phyloP scores from a whole-genome alignment of 495 filamentous ascomycete species.

The Neurospora sp. region DNA sequence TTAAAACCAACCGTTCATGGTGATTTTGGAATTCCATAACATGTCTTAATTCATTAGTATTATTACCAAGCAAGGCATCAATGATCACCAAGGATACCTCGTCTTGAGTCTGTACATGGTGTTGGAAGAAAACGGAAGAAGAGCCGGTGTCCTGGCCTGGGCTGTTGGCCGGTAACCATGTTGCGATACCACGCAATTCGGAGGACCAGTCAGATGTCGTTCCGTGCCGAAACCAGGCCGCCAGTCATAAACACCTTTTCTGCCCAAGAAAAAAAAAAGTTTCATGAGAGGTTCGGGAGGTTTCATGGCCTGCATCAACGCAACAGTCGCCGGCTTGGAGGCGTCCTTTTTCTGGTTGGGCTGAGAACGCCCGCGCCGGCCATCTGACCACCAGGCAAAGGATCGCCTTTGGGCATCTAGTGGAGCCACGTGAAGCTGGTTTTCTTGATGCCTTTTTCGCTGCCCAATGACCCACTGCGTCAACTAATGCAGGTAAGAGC shows the following conservation, averaged over 20 bases:
- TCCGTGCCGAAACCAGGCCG: slow-evolving; percentile 5
- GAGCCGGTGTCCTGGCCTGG: background rate
- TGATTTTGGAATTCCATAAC: background rate
- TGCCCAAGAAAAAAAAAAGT: slow-evolving; percentile 12
- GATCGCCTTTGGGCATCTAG: slow-evolving; percentile 10
- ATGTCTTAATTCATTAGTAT: background rate
- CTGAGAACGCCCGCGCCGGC: slow-evolving; percentile 16
- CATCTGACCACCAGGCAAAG: slow-evolving; percentile 8
- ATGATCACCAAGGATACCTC: background rate
- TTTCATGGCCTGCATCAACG: slow-evolving; percentile 8
- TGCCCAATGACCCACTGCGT: slow-evolving; percentile 26
- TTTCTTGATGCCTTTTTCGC: slow-evolving; percentile 12
- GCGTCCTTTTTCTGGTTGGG: slow-evolving; percentile 19
- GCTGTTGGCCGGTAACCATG: background rate
- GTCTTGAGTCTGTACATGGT: background rate
- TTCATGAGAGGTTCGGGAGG: background rate
- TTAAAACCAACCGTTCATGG: background rate
- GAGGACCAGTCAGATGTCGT: slow-evolving; percentile 4
- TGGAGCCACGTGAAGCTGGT: slow-evolving; percentile 26
- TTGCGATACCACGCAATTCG: background rate
- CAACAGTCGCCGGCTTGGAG: slow-evolving; percentile 2
- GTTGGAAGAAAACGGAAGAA: background rate
- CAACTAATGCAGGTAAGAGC: slow-evolving; percentile 12
- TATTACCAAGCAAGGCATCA: background rate
- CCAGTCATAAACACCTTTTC: slow-evolving; percentile 7